phyloP scores from a whole-genome alignment of 1,284 basidiomycete genomes.

The Puccinia polysora region DNA sequence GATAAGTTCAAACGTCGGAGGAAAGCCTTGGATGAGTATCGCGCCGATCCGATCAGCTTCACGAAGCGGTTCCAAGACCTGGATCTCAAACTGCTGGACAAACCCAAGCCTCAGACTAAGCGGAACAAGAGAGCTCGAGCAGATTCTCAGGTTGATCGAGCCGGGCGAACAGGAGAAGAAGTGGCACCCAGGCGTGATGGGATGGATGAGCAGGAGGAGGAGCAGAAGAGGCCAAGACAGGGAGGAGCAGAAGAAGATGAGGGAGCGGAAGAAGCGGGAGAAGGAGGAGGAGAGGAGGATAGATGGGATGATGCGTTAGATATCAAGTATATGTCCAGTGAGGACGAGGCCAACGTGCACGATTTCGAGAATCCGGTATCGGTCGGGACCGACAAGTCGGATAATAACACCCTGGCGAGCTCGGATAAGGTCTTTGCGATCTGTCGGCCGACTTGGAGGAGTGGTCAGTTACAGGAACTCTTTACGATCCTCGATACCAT shows the following conservation, averaged over 20 bases:
- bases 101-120: too few species aligned
- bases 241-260: neutral
- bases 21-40: constrained; percentile 33
- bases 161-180: too few species aligned
- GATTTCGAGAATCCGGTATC: constrained; percentile 31
- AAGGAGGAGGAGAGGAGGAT: neutral
- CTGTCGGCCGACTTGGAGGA: constrained; percentile 34
- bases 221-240: neutral
- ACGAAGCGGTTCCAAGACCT: neutral
- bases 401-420: constrained; percentile 16
- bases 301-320: constrained; percentile 37
- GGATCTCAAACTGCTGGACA: constrained; percentile 3
- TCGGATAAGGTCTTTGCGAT: constrained; percentile 42
- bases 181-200: too few species aligned
- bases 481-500: constrained; percentile 31
- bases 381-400: constrained; percentile 13
- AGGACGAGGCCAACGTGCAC: constrained; percentile 28
- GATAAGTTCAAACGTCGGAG: constrained; percentile 32
- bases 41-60: constrained; percentile 14
- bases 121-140: too few species aligned
- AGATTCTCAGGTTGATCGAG: too few species aligned
- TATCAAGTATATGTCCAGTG: constrained; percentile 41
- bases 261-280: neutral
- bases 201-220: neutral
- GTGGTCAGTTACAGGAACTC: constrained; percentile 9